Evolutionary conservation across 2,329 filamentous ascomycete species (phyloP).

Genomic region (Camptophora hylomeconis): DNA sequence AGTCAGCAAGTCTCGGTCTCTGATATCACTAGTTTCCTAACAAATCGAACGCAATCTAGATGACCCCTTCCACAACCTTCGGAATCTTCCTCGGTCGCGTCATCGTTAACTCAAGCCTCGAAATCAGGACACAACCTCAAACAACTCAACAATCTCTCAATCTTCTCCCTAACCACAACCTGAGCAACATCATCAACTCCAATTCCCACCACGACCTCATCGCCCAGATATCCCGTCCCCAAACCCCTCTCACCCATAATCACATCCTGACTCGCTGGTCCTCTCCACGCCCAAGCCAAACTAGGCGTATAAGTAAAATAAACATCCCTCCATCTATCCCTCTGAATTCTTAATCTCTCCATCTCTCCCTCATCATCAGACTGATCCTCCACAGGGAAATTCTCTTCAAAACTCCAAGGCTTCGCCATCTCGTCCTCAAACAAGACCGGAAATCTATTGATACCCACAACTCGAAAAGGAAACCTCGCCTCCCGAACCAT

Average conservation of each 20-base stretch:
- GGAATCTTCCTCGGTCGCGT: no score
- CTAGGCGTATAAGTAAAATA: conserved; percentile 29
- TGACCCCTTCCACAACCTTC: no score
- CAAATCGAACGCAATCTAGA: no score
- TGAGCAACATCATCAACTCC: conserved; percentile 26
- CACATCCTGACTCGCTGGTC: conserved; percentile 6
- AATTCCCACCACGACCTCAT: conserved; percentile 27
- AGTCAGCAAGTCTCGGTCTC: no score
- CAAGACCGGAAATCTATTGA: conserved; percentile 23
- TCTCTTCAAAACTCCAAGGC: conserved; percentile 23
- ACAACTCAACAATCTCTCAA: conserved; percentile 23
- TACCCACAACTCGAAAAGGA: conserved; percentile 25
- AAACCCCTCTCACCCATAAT: conserved; percentile 15
- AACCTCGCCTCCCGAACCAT: conserved; percentile 24
- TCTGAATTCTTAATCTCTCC: conserved; percentile 3
- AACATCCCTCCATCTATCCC: conserved; percentile 15
- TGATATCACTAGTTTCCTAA: no score
- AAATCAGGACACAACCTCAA: conserved; percentile 21
- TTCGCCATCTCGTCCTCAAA: conserved; percentile 25
- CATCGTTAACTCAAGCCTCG: no score
- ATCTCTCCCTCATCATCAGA: neutral
- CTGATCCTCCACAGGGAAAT: conserved; percentile 5
- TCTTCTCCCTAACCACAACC: conserved; percentile 22
- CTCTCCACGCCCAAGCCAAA: conserved; percentile 24
- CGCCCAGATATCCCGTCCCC: conserved; percentile 24